Conservation (phyloP, 495 filamentous ascomycete genomes). For the Podospora sp. region DNA sequence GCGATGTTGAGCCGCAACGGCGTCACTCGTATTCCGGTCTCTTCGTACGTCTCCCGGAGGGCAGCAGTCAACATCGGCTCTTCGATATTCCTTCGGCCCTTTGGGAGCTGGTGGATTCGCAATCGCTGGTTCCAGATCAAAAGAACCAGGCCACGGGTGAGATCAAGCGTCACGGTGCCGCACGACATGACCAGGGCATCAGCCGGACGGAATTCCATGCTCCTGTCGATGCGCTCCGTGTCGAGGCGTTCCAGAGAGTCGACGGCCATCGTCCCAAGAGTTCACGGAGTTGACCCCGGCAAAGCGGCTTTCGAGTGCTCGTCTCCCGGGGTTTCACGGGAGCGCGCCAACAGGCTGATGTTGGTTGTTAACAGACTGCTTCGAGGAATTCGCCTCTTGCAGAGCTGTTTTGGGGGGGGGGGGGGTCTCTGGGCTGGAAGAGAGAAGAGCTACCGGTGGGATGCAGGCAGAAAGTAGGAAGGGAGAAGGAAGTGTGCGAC, state of each 20-base stretch:
- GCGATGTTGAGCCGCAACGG: conserved; percentile 42
- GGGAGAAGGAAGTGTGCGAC: not conserved
- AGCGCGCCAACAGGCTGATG: not conserved
- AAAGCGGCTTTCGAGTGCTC: not conserved
- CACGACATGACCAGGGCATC: conserved; percentile 46
- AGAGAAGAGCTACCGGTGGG: not conserved
- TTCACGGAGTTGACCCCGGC: not conserved
- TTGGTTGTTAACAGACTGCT: not conserved
- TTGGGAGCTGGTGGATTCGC: conserved; percentile 49
- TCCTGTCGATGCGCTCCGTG: conserved; percentile 32
- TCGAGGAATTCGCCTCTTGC: not conserved
- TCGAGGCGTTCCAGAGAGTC: conserved; percentile 8
- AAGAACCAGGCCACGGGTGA: conserved; percentile 38
- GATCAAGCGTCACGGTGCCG: conserved; percentile 49
- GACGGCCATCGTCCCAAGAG: not conserved
- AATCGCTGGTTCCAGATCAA: conserved; percentile 47
- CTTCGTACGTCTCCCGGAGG: conserved; percentile 50
- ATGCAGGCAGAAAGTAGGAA: not conserved
- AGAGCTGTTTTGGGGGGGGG: not conserved
- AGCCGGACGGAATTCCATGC: conserved; percentile 40
- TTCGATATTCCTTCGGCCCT: conserved; percentile 50
- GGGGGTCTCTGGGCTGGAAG: not conserved
- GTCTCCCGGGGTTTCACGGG: not conserved
- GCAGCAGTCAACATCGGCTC: conserved; percentile 45
- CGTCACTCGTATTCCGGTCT: conserved; percentile 43